These are phyloP conservation scores for Aspergillus brasiliensis DNA, from an alignment of 2,329 filamentous ascomycete species.

Conservation along the genomic window DNA sequence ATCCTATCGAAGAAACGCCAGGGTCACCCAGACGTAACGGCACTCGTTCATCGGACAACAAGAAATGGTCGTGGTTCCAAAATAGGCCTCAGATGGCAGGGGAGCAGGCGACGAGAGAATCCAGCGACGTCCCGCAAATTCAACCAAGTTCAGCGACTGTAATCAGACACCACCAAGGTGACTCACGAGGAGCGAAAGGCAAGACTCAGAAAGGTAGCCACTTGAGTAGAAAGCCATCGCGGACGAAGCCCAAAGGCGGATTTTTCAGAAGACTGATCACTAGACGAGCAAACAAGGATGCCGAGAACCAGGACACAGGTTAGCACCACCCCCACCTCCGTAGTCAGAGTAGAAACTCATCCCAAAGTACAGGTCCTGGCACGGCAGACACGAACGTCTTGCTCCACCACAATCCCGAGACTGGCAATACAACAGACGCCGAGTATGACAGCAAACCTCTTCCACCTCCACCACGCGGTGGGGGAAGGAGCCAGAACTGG, in stretches of 20 bases:
- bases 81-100: conserved; percentile 32
- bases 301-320: conserved; percentile 40
- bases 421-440: conserved; percentile 21
- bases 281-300: conserved; percentile 45
- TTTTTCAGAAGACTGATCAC: conserved; percentile 58
- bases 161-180: conserved; percentile 29
- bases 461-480: conserved; percentile 18
- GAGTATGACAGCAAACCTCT: conserved; percentile 18
- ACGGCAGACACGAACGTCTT: conserved; percentile 5
- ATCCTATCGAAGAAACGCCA: conserved; percentile 47
- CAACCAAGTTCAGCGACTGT: conserved; percentile 30
- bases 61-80: conserved; percentile 53
- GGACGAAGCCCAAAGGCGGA: conserved; percentile 42
- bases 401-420: conserved; percentile 19
- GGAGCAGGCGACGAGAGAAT: conserved; percentile 23
- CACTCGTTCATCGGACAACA: conserved; percentile 31
- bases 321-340: conserved; percentile 25
- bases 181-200: conserved; percentile 16
- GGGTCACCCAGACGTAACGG: conserved; percentile 33
- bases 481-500: conserved; percentile 70
- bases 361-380: conserved; percentile 12
- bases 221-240: conserved; percentile 12
- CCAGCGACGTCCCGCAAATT: conserved; percentile 27
- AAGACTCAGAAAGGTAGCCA: background rate
- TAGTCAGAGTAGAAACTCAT: background rate